Evolutionary conservation across 768 basidiomycete species (phyloP).

Genomic region (Xerocomus spinulosus): DNA sequence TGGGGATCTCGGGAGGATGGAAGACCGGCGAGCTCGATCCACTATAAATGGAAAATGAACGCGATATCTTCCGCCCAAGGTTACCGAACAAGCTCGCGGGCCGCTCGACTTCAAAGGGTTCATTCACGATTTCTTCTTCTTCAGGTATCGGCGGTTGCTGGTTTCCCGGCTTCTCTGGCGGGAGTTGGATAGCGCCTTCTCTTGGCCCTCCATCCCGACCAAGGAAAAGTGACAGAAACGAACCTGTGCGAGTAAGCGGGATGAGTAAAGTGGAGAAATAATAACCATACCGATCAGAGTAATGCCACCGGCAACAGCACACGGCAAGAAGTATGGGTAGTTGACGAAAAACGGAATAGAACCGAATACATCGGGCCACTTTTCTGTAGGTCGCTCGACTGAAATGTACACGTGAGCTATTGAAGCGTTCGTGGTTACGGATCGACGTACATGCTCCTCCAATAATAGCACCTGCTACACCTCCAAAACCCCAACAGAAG

Average conservation of each 20-base stretch:
- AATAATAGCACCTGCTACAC: slow-evolving; percentile 84
- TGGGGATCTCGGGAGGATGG: slow-evolving; percentile 26
- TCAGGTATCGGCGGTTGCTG: slow-evolving; percentile 57
- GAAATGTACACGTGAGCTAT: slow-evolving; percentile 11
- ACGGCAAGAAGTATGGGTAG: slow-evolving; percentile 91
- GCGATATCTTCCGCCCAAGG: slow-evolving; percentile 48
- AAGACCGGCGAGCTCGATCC: slow-evolving; percentile 46
- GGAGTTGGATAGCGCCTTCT: slow-evolving; percentile 78
- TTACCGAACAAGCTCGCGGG: slow-evolving; percentile 34
- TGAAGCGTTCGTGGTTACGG: not conserved
- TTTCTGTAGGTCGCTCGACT: slow-evolving; percentile 82
- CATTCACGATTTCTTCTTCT: slow-evolving; percentile 52
- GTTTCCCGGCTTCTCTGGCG: slow-evolving; percentile 61
- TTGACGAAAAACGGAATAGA: slow-evolving; percentile 60
- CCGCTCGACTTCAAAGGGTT: slow-evolving; percentile 40
- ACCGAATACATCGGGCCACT: slow-evolving; percentile 78
- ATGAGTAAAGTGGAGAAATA: not conserved
- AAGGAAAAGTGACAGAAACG: slow-evolving; percentile 83
- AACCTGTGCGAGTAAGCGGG: slow-evolving; percentile 46
- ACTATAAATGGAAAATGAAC: slow-evolving; percentile 57
- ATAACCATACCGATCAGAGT: slow-evolving; percentile 58
- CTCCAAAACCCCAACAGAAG: slow-evolving; percentile 96
- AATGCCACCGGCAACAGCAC: slow-evolving; percentile 68
- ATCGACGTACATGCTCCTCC: slow-evolving; percentile 69
- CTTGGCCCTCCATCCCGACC: slow-evolving; percentile 88